phyloP scores from a whole-genome alignment of 2,329 filamentous ascomycete species.

The Ascochyta lentis region DNA sequence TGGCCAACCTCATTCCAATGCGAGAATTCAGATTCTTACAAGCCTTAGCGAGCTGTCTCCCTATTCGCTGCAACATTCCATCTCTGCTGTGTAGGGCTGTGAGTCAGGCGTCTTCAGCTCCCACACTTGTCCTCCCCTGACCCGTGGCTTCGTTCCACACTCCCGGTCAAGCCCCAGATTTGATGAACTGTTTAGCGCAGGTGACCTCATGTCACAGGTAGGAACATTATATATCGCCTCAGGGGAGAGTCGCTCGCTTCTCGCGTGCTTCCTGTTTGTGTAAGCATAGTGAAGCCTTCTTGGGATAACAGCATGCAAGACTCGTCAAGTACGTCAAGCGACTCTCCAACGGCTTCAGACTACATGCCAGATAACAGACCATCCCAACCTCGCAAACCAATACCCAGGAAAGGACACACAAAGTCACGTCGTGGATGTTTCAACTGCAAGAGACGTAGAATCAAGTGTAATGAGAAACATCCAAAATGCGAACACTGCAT shows the following conservation, averaged over 20 bases:
- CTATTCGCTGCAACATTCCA: constrained; percentile 29
- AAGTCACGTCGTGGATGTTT: constrained; percentile 71
- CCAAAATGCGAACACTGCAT: constrained; percentile 69
- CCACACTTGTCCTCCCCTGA: constrained; percentile 35
- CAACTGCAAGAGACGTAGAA: constrained; percentile 70
- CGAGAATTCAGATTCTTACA: constrained; percentile 17
- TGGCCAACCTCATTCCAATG: constrained; percentile 20
- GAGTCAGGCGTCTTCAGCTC: constrained; percentile 37
- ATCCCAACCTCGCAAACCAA: constrained; percentile 42
- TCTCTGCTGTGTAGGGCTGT: constrained; percentile 36
- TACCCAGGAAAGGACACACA: constrained; percentile 65
- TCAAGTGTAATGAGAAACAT: constrained; percentile 73
- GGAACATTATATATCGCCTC: constrained; percentile 38
- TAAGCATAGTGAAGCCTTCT: constrained; percentile 29
- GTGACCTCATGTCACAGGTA: constrained; percentile 20
- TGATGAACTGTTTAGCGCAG: constrained; percentile 10
- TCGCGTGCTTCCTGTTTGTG: constrained; percentile 22
- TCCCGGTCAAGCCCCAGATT: constrained; percentile 41
- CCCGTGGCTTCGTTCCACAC: constrained; percentile 32
- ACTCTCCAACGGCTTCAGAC: constrained; percentile 38
- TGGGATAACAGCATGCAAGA: constrained; percentile 31
- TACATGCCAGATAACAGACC: constrained; percentile 26
- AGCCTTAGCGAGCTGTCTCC: constrained; percentile 8
- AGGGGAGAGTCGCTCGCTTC: constrained; percentile 27
- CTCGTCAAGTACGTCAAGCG: constrained; percentile 38